Base-by-base conservation (phyloP, 345 rosid genomes). In the Eucalyptus paniculata region DNA sequence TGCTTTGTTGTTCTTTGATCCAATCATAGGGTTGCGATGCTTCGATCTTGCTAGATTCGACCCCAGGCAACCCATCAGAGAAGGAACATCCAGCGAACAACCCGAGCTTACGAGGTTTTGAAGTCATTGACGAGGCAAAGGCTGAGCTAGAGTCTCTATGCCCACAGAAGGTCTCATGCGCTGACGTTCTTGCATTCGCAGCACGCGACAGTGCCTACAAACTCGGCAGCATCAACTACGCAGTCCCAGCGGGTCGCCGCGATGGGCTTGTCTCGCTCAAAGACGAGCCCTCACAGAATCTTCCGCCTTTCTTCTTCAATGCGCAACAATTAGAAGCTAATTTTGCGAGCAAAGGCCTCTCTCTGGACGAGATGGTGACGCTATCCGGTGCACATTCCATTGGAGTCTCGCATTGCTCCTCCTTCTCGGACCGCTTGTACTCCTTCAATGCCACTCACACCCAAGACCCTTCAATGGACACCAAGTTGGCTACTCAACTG, bases 311-410 rank as follows among this genome's bases (percentile, higher is more conserved):
- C 14, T 47, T 11, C 88, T 91, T 90, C 88, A 69, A 87, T 37
- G 89, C 85, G 17, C 42, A 56, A 14, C 92, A 91, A 62, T 86
- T 92, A 12, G 88, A 17, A 4, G 45, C 69, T 9, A 86, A 62
- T 53, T 92, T 91, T 30, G 90, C 91, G 3, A 56, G 86, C 1
- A 89, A 92, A 54, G 91, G 89, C 15, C 53, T 92, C 87, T 56
- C 91, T 3, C 45, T 34, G 34, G 89, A 88, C 3, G 93, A 92
- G 28, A 91, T 92, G 92, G 91, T 92, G 88, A 89, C 90, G 3
- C 92, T 92, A 77, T 91, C 92, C 14, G 91, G 93, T 3, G 92
- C 91, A 5, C 92, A 90, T 89, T 88, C 90, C 2, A 72, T 91
- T 44, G 93, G 91, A 24, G 72, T 69, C 21, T 85, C 93, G 7